These are phyloP conservation scores for Exserohilum rostratum DNA, from an alignment of 2,329 filamentous ascomycete genomes.

Conservation along the genomic window DNA sequence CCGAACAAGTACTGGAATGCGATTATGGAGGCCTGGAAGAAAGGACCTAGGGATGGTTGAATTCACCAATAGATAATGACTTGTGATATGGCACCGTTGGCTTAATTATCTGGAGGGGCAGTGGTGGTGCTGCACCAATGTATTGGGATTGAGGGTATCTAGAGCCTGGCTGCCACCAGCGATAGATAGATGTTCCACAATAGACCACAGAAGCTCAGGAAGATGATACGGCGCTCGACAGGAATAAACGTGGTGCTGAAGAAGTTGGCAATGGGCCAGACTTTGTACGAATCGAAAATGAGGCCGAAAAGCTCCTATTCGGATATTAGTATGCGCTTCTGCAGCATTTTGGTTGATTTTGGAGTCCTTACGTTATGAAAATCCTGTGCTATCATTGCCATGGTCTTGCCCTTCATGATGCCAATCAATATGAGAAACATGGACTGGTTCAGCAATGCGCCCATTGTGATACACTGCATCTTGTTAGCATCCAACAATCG, in stretches of 20 bases:
- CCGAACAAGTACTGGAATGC: constrained; percentile 63
- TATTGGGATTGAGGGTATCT: constrained; percentile 9
- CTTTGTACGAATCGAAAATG: constrained; percentile 68
- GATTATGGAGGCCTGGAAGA: constrained; percentile 41
- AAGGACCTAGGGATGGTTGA: constrained; percentile 14
- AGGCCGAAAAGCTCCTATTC: constrained; percentile 40
- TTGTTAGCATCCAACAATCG: constrained; percentile 10
- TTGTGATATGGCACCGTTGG: neutral
- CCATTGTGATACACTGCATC: constrained; percentile 62
- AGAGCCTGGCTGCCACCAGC: constrained; percentile 57
- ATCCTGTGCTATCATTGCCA: constrained; percentile 38
- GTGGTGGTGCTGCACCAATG: neutral
- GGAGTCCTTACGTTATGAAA: constrained; percentile 47
- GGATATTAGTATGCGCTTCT: constrained; percentile 9
- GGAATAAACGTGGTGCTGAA: constrained; percentile 74
- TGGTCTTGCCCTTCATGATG: constrained; percentile 51
- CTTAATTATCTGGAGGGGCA: neutral
- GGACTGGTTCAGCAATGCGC: constrained; percentile 68
- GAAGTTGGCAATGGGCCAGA: constrained; percentile 75
- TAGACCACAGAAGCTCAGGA: constrained; percentile 74
- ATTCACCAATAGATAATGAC: neutral
- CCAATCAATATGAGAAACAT: constrained; percentile 68
- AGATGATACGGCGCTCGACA: constrained; percentile 71
- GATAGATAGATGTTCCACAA: constrained; percentile 79
- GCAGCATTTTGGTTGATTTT: constrained; percentile 18